Evolutionary conservation across 2,329 filamentous ascomycete genomes (phyloP).

Genomic region (Elsinoe batatas): DNA sequence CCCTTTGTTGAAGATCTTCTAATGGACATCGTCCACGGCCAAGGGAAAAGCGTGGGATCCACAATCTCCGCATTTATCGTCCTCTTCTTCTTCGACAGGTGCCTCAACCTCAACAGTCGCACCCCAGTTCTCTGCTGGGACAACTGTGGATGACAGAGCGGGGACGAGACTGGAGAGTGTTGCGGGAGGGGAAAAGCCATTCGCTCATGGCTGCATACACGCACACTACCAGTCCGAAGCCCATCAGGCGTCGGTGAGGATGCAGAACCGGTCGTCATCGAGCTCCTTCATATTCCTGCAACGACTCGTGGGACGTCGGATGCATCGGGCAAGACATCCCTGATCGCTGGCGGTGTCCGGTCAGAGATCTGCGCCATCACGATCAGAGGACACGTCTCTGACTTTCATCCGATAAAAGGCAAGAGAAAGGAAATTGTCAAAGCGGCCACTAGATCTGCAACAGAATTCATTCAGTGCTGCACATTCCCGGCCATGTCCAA

Average conservation of each 20-base stretch:
- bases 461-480: no score
- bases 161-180: neutral
- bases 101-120: neutral
- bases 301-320: slow-evolving; percentile 1
- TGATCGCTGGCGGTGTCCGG: neutral
- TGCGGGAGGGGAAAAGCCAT: neutral
- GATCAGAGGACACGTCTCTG: neutral
- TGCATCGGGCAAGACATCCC: neutral
- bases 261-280: slow-evolving; percentile 2
- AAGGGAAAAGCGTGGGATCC: no score
- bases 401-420: neutral
- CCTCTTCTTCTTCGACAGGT: neutral
- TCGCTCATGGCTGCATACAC: neutral
- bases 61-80: neutral
- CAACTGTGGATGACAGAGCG: neutral
- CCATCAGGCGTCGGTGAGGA: slow-evolving; percentile 1
- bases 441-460: no score
- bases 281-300: slow-evolving; percentile 1
- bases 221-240: neutral
- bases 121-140: neutral
- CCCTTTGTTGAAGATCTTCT: no score
- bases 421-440: no score
- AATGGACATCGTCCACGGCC: no score
- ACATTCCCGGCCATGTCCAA: no score
- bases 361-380: neutral